A percentile compares a stretch with the other conserved stretches of the same genome.
Conservation (phyloP, 345 rosid genomes). For the Lagerstroemia speciosa region DNA sequence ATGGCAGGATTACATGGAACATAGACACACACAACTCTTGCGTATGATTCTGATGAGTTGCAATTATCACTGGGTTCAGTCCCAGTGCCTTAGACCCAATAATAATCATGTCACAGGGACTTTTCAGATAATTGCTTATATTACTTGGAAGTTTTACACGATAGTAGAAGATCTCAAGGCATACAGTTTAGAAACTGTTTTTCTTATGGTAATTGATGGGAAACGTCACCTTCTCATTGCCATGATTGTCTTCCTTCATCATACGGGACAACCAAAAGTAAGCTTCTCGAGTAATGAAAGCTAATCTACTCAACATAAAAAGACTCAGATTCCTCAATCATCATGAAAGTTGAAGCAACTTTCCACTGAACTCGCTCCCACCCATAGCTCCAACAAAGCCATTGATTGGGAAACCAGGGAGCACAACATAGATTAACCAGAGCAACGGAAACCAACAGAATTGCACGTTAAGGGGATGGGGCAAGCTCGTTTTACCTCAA, state of each 20-base stretch:
- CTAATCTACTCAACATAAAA: not conserved
- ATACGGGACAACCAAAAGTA: not conserved
- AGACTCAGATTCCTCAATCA: not conserved
- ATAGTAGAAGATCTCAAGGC: not conserved
- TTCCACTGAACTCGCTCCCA: not conserved
- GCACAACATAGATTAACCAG: not conserved
- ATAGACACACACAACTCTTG: not conserved
- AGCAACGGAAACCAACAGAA: not conserved
- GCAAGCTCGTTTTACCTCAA: not conserved
- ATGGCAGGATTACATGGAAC: not conserved
- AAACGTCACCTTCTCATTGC: not conserved
- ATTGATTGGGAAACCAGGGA: not conserved
- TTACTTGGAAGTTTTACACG: not conserved
- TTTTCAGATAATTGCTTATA: not conserved
- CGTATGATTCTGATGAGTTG: not conserved
- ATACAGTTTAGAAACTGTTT: not conserved
- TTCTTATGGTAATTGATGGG: not conserved
- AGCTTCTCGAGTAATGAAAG: not conserved
- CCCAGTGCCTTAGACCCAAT: not conserved
- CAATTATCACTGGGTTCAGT: not conserved
- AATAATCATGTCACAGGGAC: not conserved
- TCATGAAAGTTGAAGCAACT: not conserved
- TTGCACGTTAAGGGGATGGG: not conserved
- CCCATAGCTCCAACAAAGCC: not conserved
- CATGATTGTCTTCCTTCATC: not conserved